Conservation (phyloP, 1,284 basidiomycete species). For the Leccinum subrobustum region DNA sequence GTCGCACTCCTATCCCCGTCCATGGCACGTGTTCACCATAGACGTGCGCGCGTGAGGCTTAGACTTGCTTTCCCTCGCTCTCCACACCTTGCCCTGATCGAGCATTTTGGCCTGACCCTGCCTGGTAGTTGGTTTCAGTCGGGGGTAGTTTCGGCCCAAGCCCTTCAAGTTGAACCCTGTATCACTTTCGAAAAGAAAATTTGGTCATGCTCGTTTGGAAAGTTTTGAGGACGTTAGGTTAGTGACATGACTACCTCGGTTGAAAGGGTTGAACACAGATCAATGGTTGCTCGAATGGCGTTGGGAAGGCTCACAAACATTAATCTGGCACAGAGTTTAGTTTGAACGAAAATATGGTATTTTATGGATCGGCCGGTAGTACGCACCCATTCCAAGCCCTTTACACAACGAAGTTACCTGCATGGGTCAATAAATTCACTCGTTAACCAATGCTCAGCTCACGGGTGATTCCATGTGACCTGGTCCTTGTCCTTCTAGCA, state of each 20-base stretch:
- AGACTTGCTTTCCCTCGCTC: background rate
- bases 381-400: conserved; percentile 15
- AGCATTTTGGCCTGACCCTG: background rate
- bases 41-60: background rate
- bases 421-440: conserved; percentile 24
- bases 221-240: background rate
- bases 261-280: background rate
- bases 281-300: conserved; percentile 17
- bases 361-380: conserved; percentile 1
- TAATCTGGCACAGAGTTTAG: conserved; percentile 11
- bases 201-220: background rate
- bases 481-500: background rate
- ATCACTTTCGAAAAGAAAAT: background rate
- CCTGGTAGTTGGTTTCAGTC: background rate
- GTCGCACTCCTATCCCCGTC: background rate
- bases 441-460: conserved; percentile 17
- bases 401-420: background rate
- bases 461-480: conserved; percentile 19
- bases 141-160: background rate
- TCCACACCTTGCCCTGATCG: background rate
- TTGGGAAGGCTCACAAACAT: conserved; percentile 11
- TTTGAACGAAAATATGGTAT: conserved; percentile 22
- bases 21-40: background rate
- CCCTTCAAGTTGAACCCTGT: background rate
- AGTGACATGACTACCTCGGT: background rate